phyloP scores from a whole-genome alignment of 2,329 filamentous ascomycete genomes.

The Talaromyces sp. region DNA sequence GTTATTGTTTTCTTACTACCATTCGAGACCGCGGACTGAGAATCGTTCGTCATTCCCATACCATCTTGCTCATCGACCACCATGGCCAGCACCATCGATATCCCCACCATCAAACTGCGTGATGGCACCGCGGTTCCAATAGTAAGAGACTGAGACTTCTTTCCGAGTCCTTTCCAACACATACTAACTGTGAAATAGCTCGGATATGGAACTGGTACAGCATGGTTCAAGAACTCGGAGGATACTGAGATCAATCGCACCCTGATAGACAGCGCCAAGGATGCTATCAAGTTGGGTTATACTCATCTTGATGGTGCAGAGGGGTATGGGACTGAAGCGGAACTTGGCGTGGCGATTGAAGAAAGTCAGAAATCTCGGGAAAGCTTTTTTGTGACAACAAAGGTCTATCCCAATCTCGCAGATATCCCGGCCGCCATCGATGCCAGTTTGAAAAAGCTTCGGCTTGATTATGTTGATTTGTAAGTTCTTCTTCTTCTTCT shows the following conservation, averaged over 20 bases:
- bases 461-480: constrained; percentile 65
- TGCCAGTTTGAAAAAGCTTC: constrained; percentile 61
- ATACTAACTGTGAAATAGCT: constrained; percentile 44
- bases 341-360: constrained; percentile 53
- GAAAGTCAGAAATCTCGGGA: constrained; percentile 50
- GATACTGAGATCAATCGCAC: constrained; percentile 54
- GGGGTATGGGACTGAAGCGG: constrained; percentile 54
- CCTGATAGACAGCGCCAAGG: constrained; percentile 59
- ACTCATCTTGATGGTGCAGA: constrained; percentile 66
- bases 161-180: not conserved
- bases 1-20: not conserved
- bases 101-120: constrained; percentile 58
- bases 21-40: too few species aligned
- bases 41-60: too few species aligned
- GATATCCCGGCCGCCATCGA: constrained; percentile 61
- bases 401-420: constrained; percentile 56
- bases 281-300: constrained; percentile 62
- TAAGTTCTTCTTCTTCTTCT: constrained; percentile 35
- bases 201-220: constrained; percentile 65
- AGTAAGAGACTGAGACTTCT: constrained; percentile 35
- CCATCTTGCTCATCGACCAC: not conserved
- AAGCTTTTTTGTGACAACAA: constrained; percentile 59
- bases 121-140: constrained; percentile 60
- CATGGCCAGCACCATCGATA: constrained; percentile 15
- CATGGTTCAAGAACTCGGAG: constrained; percentile 62